Conservation (phyloP, 345 rosid species). For the Rhizophora mangle region DNA sequence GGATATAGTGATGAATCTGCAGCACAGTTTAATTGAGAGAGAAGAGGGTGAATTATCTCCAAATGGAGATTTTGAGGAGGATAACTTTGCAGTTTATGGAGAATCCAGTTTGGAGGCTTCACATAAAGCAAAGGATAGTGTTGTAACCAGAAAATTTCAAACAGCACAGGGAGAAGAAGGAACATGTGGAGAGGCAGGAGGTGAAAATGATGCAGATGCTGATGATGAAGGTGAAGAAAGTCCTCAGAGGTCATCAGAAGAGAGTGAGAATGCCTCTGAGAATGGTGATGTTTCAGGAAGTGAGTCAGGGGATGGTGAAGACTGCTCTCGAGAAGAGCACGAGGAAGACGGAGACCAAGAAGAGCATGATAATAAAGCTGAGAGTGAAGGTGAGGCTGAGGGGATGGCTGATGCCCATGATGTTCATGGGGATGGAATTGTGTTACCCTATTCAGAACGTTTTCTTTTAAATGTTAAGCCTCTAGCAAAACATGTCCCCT, state of each 20-base stretch:
- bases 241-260: slow-evolving; percentile 83
- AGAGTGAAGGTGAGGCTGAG: slow-evolving; percentile 97
- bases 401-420: slow-evolving; percentile 78
- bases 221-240: slow-evolving; percentile 92
- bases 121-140: slow-evolving; percentile 53
- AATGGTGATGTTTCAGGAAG: slow-evolving; percentile 91
- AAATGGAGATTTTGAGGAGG: slow-evolving; percentile 76
- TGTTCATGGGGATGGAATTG: slow-evolving; percentile 64
- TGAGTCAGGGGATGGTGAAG: slow-evolving; percentile 84
- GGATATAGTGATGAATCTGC: slow-evolving; percentile 50
- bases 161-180: slow-evolving; percentile 47
- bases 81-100: slow-evolving; percentile 70
- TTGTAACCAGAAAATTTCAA: slow-evolving; percentile 44
- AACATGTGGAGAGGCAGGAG: slow-evolving; percentile 50
- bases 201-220: slow-evolving; percentile 71
- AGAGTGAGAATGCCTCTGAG: slow-evolving; percentile 81
- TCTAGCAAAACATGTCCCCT: slow-evolving; percentile 71
- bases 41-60: slow-evolving; percentile 99
- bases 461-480: slow-evolving; percentile 75
- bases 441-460: slow-evolving; percentile 62
- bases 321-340: slow-evolving; percentile 75
- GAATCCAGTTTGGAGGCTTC: slow-evolving; percentile 56
- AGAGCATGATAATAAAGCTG: slow-evolving; percentile 70
- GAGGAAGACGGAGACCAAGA: slow-evolving; percentile 69
- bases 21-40: slow-evolving; percentile 68